Conservation (phyloP, 2,329 filamentous ascomycete genomes). For the Phialophora tarda region DNA sequence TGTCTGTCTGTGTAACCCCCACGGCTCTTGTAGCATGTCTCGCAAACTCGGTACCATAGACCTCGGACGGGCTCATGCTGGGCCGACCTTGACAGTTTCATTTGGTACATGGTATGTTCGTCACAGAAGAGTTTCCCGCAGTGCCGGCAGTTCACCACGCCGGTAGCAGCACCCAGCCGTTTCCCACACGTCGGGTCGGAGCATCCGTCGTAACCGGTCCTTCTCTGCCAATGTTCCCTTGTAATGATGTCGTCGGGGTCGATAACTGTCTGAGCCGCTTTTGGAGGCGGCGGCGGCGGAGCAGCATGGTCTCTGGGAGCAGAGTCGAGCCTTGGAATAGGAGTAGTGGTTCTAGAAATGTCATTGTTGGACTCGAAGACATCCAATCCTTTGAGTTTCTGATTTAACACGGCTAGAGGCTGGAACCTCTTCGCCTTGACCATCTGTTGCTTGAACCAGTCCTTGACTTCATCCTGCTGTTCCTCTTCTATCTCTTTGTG, state of each 20-base stretch:
- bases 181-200: conserved; percentile 86
- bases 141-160: conserved; percentile 88
- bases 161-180: conserved; percentile 73
- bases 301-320: conserved; percentile 40
- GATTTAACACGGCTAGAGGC: conserved; percentile 86
- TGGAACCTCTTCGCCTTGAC: conserved; percentile 92
- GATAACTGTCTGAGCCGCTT: conserved; percentile 48
- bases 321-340: conserved; percentile 39
- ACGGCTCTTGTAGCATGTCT: conserved; percentile 98
- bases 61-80: conserved; percentile 88
- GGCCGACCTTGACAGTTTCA: conserved; percentile 90
- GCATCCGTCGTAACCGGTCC: conserved; percentile 75
- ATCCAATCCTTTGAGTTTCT: conserved; percentile 89
- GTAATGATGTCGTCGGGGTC: conserved; percentile 93
- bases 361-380: conserved; percentile 92
- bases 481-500: conserved; percentile 88
- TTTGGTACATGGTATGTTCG: conserved; percentile 99
- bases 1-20: conserved; percentile 92
- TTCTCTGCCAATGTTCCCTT: conserved; percentile 84
- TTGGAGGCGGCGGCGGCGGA: conserved; percentile 40
- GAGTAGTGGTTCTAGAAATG: conserved; percentile 49
- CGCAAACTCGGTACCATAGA: conserved; percentile 92
- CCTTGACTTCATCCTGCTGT: conserved; percentile 92
- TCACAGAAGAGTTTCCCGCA: conserved; percentile 95
- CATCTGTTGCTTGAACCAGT: conserved; percentile 95